These are phyloP conservation scores for Debaryomyces sp. DNA, from an alignment of 1,139 yeast genomes.

Conservation along the genomic window DNA sequence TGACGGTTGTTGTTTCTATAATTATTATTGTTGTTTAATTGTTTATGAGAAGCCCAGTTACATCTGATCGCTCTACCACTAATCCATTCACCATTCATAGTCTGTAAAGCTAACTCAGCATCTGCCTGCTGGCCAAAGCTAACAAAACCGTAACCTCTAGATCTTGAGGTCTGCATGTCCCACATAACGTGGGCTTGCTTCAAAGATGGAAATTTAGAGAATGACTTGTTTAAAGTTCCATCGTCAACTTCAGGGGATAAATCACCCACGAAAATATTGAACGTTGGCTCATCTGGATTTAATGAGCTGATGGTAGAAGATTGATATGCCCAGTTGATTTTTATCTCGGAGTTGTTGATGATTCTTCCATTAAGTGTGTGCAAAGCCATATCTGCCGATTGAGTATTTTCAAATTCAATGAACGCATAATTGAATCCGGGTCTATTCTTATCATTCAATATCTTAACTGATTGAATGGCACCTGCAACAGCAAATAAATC, in stretches of 20 bases:
- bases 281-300: constrained; percentile 54
- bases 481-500: constrained; percentile 69
- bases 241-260: constrained; percentile 83
- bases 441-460: constrained; percentile 74
- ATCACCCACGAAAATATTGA: constrained; percentile 85
- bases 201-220: constrained; percentile 61
- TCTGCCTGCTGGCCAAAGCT: constrained; percentile 68
- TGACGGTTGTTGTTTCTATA: constrained; percentile 16
- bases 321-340: constrained; percentile 84
- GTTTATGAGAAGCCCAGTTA: constrained; percentile 88
- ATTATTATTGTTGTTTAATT: constrained; percentile 22
- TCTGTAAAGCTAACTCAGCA: constrained; percentile 72
- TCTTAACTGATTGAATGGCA: constrained; percentile 60
- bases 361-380: constrained; percentile 59
- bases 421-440: constrained; percentile 82
- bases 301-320: constrained; percentile 54
- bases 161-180: constrained; percentile 94
- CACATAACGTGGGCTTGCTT: constrained; percentile 94
- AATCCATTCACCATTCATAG: constrained; percentile 75
- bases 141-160: constrained; percentile 93
- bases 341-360: constrained; percentile 56
- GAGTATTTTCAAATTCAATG: constrained; percentile 66
- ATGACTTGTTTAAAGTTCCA: constrained; percentile 62
- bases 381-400: constrained; percentile 65
- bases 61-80: constrained; percentile 79